Conservation (phyloP, 202 grass and related monocot species). For the Schoenoplectus triqueter region DNA sequence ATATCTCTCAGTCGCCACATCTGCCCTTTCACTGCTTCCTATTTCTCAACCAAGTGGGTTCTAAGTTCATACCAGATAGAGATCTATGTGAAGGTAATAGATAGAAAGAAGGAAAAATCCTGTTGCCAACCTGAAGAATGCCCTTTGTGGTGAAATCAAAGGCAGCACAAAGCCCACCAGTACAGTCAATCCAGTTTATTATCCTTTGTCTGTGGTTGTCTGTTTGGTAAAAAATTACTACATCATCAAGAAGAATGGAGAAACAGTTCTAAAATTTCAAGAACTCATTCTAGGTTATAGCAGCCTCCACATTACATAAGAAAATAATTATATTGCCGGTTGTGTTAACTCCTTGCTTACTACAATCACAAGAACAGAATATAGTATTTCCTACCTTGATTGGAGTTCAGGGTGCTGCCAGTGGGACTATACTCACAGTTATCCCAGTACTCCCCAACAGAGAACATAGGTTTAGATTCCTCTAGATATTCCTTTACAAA, state of each 20-base stretch:
- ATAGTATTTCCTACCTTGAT: constrained; percentile 60
- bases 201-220: constrained; percentile 87
- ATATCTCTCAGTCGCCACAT: constrained; percentile 79
- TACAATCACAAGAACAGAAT: background rate
- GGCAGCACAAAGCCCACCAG: constrained; percentile 71
- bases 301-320: background rate
- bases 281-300: background rate
- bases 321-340: background rate
- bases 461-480: constrained; percentile 85
- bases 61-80: constrained; percentile 29
- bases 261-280: background rate
- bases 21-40: constrained; percentile 96
- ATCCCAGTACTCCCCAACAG: constrained; percentile 96
- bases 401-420: constrained; percentile 65
- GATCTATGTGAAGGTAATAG: constrained; percentile 1
- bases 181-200: constrained; percentile 83
- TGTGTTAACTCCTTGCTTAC: background rate
- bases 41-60: constrained; percentile 36
- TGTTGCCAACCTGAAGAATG: constrained; percentile 80
- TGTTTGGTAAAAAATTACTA: constrained; percentile 38
- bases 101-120: constrained; percentile 9
- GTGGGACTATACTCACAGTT: constrained; percentile 68
- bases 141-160: constrained; percentile 99
- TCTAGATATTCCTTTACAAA: constrained; percentile 96
- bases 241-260: background rate